A percentile compares a stretch with the other conserved stretches of the same genome.
phyloP scores from a whole-genome alignment of 2,329 filamentous ascomycete species.

The Hypoxylon sp. region DNA sequence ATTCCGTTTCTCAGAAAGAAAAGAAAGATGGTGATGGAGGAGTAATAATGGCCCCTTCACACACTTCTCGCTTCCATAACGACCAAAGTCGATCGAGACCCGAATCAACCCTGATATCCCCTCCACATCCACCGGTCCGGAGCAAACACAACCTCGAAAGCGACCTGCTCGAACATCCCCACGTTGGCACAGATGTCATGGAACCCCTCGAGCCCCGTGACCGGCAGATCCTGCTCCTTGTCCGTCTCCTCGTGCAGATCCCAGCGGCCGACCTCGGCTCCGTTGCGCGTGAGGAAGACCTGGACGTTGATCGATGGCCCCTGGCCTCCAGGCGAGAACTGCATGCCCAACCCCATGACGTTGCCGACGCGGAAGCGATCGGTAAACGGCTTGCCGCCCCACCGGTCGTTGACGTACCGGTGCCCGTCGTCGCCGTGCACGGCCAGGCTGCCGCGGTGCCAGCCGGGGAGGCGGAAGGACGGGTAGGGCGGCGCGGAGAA shows the following conservation, averaged over 20 bases:
- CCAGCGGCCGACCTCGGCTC: conserved; percentile 68
- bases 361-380: conserved; percentile 69
- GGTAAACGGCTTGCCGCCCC: conserved; percentile 76
- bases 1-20: no score
- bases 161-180: conserved; percentile 73
- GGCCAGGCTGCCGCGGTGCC: conserved; percentile 78
- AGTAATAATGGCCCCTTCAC: no score
- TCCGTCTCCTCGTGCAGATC: conserved; percentile 79
- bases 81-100: no score
- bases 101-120: conserved; percentile 34
- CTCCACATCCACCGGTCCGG: conserved; percentile 66
- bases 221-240: conserved; percentile 65
- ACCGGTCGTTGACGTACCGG: conserved; percentile 77
- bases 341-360: conserved; percentile 77
- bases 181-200: conserved; percentile 76
- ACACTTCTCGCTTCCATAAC: not conserved
- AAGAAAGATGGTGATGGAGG: no score
- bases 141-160: conserved; percentile 73
- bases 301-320: conserved; percentile 61
- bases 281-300: conserved; percentile 77
- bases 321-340: conserved; percentile 51
- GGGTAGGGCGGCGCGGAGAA: conserved; percentile 80
- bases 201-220: conserved; percentile 73
- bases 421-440: conserved; percentile 85
- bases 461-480: conserved; percentile 78